Conservation (phyloP, 495 filamentous ascomycete genomes). For the Trypethelium eluteriae region DNA sequence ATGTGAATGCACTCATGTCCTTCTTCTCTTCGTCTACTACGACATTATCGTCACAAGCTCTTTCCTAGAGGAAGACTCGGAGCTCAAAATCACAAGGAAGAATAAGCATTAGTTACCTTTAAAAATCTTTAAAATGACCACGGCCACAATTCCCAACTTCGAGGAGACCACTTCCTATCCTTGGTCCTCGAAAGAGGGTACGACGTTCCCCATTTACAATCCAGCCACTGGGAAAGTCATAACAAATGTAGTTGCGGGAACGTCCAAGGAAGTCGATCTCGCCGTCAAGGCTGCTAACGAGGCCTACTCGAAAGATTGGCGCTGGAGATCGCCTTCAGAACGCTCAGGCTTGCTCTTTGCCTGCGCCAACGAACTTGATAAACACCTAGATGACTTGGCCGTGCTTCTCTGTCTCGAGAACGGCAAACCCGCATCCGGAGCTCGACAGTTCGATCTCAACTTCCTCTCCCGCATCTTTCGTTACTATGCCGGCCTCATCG, state of each 20-base stretch:
- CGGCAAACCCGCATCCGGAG: slow-evolving; percentile 24
- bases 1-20: too few species aligned
- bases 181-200: neutral
- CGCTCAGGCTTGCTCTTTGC: slow-evolving; percentile 15
- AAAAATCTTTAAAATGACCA: neutral
- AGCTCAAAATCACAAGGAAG: neutral
- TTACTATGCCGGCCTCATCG: slow-evolving; percentile 21
- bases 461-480: slow-evolving; percentile 20
- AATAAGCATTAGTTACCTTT: neutral
- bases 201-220: slow-evolving; percentile 12
- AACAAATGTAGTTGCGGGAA: slow-evolving; percentile 7
- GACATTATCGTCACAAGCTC: too few species aligned
- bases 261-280: neutral
- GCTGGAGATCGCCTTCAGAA: neutral
- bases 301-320: slow-evolving; percentile 11
- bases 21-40: too few species aligned
- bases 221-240: slow-evolving; percentile 14
- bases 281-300: slow-evolving; percentile 36
- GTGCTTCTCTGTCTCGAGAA: slow-evolving; percentile 26
- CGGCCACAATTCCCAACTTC: neutral
- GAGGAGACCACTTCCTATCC: slow-evolving; percentile 5
- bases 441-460: slow-evolving; percentile 17
- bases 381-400: slow-evolving; percentile 21
- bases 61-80: neutral
- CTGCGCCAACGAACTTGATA: slow-evolving; percentile 21